These are phyloP conservation scores for Fagopyrum tataricum DNA, from an alignment of 148 eudicot species.

Conservation along the genomic window DNA sequence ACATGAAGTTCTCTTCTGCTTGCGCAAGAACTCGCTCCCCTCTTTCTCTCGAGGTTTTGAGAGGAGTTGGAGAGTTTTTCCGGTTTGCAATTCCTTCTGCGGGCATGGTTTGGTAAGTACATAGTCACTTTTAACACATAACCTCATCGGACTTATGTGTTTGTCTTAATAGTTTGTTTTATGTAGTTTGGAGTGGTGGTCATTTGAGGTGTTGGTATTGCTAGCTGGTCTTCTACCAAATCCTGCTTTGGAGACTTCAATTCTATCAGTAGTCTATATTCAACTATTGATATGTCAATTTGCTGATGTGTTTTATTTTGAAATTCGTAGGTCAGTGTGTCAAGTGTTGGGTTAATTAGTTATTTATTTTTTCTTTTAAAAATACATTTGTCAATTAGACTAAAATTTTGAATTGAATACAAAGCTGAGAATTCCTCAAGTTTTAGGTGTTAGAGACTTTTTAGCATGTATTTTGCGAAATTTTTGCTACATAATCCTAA, in stretches of 20 bases:
- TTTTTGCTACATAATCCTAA: no score
- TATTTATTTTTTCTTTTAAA: no score
- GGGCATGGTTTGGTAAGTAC: conserved; percentile 72
- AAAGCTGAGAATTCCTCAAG: no score
- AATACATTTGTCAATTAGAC: no score
- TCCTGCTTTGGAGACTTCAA: conserved; percentile 81
- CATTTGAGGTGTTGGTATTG: conserved; percentile 69
- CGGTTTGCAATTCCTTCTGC: conserved; percentile 82
- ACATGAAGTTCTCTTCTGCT: conserved; percentile 51
- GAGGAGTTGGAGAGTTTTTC: conserved; percentile 62
- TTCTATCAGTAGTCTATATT: conserved; percentile 49
- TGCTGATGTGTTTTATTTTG: no score
- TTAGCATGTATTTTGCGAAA: no score
- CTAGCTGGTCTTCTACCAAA: conserved; percentile 75
- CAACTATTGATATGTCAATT: no score
- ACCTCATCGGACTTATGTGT: not conserved
- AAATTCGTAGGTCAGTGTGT: no score
- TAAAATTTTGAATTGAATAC: no score
- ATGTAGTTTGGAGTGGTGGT: conserved; percentile 84
- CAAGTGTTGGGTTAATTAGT: no score
- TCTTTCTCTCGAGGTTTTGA: conserved; percentile 55
- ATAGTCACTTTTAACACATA: not conserved
- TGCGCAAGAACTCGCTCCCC: conserved; percentile 62
- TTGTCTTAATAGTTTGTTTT: not conserved
- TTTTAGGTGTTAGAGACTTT: no score